Percentiles rank a stretch among this genome's conserved stretches.
phyloP scores from a whole-genome alignment of 306 rosid species.

The Senna siamea region DNA sequence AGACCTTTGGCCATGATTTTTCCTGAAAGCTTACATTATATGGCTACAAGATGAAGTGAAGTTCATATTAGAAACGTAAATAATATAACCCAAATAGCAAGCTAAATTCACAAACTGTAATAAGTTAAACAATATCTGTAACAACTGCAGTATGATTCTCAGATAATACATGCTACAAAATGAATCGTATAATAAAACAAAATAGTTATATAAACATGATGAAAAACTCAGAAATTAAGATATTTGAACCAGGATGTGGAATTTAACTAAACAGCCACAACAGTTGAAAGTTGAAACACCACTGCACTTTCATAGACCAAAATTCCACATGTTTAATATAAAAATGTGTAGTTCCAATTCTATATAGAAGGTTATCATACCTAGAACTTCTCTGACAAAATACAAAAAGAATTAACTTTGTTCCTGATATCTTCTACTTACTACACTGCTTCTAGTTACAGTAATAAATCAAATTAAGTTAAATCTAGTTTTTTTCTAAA shows the following conservation, averaged over 20 bases:
- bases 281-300: constrained; percentile 2
- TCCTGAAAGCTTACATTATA: constrained; percentile 53
- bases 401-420: too few species aligned
- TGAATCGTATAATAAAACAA: neutral
- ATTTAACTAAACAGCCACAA: too few species aligned
- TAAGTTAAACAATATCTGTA: constrained; percentile 17
- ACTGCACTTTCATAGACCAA: neutral
- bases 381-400: neutral
- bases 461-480: constrained; percentile 20
- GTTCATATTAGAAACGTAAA: constrained; percentile 23
- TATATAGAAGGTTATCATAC: constrained; percentile 8
- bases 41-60: constrained; percentile 55
- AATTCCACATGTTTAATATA: constrained; percentile 4
- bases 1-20: constrained; percentile 60
- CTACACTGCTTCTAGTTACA: constrained; percentile 16
- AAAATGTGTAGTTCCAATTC: constrained; percentile 10
- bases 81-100: constrained; percentile 28
- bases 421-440: neutral
- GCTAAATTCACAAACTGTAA: constrained; percentile 2
- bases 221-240: too few species aligned
- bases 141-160: too few species aligned
- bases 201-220: too few species aligned
- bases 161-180: neutral
- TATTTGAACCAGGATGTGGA: too few species aligned
- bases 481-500: too few species aligned